These are phyloP conservation scores for Hordeum pubiflorum DNA, from an alignment of 202 grass and related monocot genomes.

Conservation along the genomic window DNA sequence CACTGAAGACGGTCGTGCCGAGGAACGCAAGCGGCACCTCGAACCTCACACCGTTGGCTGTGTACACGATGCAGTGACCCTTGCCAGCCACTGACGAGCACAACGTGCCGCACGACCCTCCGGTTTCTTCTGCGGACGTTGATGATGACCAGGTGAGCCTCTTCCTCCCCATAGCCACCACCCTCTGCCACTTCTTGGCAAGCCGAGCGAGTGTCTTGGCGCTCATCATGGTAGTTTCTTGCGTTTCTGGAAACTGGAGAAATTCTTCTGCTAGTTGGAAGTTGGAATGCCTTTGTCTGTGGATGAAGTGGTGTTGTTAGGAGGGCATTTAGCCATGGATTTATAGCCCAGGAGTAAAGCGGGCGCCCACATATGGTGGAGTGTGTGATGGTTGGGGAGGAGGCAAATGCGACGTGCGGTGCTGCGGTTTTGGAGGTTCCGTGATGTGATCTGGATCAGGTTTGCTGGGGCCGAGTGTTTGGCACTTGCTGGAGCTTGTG, in stretches of 20 bases:
- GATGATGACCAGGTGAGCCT: slow-evolving; percentile 5
- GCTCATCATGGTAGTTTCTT: slow-evolving; percentile 32
- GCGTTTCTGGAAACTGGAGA: neutral
- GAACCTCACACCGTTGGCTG: neutral
- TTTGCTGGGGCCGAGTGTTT: neutral
- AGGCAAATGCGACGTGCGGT: slow-evolving; percentile 25
- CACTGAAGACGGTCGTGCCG: neutral
- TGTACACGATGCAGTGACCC: neutral
- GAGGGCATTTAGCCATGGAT: neutral
- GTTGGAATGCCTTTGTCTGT: neutral
- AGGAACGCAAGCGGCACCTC: neutral
- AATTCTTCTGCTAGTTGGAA: neutral
- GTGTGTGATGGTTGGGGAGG: neutral
- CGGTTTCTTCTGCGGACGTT: neutral
- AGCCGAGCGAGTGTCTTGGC: slow-evolving; percentile 38
- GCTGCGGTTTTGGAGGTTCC: neutral
- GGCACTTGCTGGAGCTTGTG: neutral
- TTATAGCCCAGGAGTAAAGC: slow-evolving; percentile 32
- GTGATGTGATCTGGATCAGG: neutral
- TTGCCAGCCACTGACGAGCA: neutral
- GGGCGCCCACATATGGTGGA: neutral
- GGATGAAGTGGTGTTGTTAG: neutral
- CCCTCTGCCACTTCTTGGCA: slow-evolving; percentile 44
- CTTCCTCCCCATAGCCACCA: slow-evolving; percentile 10
- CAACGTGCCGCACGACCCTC: neutral